Evolutionary conservation across 805 yeast species (phyloP).

Genomic region (Pichia pseudocactophila): DNA sequence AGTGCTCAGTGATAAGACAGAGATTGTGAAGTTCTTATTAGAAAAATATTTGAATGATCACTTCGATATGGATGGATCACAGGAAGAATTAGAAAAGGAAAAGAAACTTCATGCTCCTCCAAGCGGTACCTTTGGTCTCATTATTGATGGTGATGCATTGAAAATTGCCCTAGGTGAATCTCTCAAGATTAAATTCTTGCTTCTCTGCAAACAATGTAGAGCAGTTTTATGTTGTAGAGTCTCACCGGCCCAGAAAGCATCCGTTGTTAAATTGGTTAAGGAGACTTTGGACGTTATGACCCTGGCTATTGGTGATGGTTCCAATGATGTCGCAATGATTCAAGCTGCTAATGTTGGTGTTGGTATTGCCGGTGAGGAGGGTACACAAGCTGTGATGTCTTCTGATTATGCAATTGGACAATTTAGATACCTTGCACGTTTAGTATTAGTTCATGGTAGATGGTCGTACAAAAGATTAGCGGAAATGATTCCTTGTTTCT

Average conservation of each 20-base stretch:
- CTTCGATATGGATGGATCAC: conserved; percentile 51
- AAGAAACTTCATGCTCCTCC: conserved; percentile 62
- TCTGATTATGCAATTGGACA: conserved; percentile 84
- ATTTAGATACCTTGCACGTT: conserved; percentile 59
- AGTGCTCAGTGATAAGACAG: conserved; percentile 16
- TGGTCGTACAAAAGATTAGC: conserved; percentile 79
- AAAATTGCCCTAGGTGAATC: conserved; percentile 38
- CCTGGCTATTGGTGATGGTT: conserved; percentile 81
- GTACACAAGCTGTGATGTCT: conserved; percentile 83
- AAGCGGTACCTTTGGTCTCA: conserved; percentile 53
- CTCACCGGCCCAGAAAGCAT: conserved; percentile 80
- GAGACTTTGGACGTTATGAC: conserved; percentile 73
- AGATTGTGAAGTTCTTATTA: conserved; percentile 39
- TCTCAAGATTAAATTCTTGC: conserved; percentile 46
- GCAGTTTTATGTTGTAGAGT: conserved; percentile 84
- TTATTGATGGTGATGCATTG: conserved; percentile 77
- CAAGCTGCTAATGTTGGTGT: conserved; percentile 84
- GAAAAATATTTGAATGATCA: conserved; percentile 43
- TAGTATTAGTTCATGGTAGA: conserved; percentile 71
- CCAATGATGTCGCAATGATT: conserved; percentile 87
- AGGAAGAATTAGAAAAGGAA: conserved; percentile 47
- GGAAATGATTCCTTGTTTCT: conserved; percentile 78
- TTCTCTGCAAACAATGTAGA: conserved; percentile 70
- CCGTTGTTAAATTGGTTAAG: conserved; percentile 74
- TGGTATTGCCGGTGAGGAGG: conserved; percentile 90